Conservation (phyloP, 2,329 filamentous ascomycete genomes). For the Sporothrix brasiliensis region DNA sequence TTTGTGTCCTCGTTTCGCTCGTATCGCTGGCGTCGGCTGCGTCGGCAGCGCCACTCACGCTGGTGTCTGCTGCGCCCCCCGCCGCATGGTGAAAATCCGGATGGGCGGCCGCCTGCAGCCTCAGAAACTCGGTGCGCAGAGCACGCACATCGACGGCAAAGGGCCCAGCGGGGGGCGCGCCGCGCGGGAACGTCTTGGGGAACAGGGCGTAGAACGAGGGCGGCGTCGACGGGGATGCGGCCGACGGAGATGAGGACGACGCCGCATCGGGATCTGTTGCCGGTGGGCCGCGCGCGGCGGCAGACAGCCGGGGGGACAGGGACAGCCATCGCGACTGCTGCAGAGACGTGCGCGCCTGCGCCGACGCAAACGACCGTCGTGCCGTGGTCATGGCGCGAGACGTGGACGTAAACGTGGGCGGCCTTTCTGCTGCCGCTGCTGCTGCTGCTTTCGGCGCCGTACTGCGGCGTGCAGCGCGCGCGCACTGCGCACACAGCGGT, state of each 20-base stretch:
- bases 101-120: conserved; percentile 75
- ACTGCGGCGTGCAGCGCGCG: conserved; percentile 20
- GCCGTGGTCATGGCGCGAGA: not conserved
- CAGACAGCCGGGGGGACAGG: not conserved
- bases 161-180: conserved; percentile 74
- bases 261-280: not conserved
- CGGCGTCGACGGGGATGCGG: not conserved
- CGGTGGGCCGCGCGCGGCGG: not conserved
- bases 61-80: not conserved
- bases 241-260: conserved; percentile 5
- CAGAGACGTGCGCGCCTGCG: not conserved
- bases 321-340: not conserved
- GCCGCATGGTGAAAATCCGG: conserved; percentile 64
- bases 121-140: conserved; percentile 83
- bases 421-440: too few species aligned
- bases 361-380: not conserved
- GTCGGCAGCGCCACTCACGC: conserved; percentile 20
- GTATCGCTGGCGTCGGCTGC: not conserved
- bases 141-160: conserved; percentile 73
- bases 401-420: not conserved
- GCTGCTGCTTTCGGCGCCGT: not conserved
- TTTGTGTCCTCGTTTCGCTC: conserved; percentile 21
- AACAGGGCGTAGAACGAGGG: conserved; percentile 78
- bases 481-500: conserved; percentile 21
- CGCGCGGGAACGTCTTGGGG: conserved; percentile 72